Evolutionary conservation across 169 alveolate species (phyloP), one percentile per base, ranked within the genome.

Genomic region (Eimeria tenella): DNA sequence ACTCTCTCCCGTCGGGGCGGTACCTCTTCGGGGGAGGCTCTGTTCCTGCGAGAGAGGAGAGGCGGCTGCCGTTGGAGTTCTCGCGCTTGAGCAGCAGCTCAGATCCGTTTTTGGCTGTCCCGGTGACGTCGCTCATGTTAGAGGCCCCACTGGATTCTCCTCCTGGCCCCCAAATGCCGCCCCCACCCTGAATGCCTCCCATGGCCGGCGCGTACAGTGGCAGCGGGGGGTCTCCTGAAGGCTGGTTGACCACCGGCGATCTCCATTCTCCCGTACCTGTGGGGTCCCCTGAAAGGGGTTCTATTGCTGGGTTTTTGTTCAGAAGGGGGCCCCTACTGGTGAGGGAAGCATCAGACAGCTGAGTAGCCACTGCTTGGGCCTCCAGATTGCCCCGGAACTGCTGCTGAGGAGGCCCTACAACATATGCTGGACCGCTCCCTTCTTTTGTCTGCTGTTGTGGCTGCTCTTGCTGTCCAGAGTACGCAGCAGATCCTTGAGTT

Each of bases 41-140:
- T 17, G 31, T 3, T 4, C 52, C 49, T 17, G 50, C 79, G 49
- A 68, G 79, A 68, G 79, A 17, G 7, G 79, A 68, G 68, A 62
- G 15, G 86, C 21, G 10, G 86, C 63, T 77, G 86, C 86, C 23
- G 86, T 63, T 52, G 86, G 42, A 49, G 86, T 25, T 11, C 25
- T 50, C 68, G 58, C 87, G 50, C 25, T 77, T 42, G 25, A 25
- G 60, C 55, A 49, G 60, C 84, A 74, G 31, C 9, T 74, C 84
- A n/a, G 21, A 3, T n/a, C 84, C 84, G 25, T 49, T 11, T 31
- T 74, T 74, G 62, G 62, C 60, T 6, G n/a, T 2, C 31, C 60
- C 84, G 21, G 56, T 9, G 60, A 11, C 55, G 60, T 25, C 60
- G 53, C 84, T 56, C 11, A 42, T 13, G 19, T 74, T n/a, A 17